A percentile compares a stretch with the other conserved stretches of the same genome.
Conservation (phyloP, 1,284 basidiomycete species). For the Sanghuangporus sanghuang region DNA sequence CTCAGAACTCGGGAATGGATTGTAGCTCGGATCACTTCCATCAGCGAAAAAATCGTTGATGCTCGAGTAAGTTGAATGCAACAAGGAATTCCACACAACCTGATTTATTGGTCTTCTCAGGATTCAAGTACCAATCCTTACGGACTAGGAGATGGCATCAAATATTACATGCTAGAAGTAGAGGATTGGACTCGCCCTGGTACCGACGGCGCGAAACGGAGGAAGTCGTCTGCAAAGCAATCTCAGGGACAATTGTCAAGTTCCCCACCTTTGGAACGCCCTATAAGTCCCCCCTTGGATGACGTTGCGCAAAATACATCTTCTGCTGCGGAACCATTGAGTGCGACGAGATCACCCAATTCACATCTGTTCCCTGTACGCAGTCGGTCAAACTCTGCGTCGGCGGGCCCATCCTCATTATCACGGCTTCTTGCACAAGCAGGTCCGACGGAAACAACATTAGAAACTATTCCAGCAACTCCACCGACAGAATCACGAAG, state of each 20-base stretch:
- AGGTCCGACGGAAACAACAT: background rate
- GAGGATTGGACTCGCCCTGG: slow-evolving; percentile 85
- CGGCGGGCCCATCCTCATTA: slow-evolving; percentile 18
- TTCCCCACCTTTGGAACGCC: slow-evolving; percentile 17
- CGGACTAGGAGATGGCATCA: slow-evolving; percentile 83
- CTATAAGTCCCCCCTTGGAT: slow-evolving; percentile 16
- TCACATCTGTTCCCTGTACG: slow-evolving; percentile 19
- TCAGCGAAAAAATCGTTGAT: slow-evolving; percentile 81
- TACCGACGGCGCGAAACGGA: slow-evolving; percentile 48
- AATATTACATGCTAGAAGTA: slow-evolving; percentile 90
- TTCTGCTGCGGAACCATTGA: slow-evolving; percentile 17
- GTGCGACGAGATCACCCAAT: slow-evolving; percentile 17
- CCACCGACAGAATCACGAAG: slow-evolving; percentile 7
- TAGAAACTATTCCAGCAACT: slow-evolving; percentile 17
- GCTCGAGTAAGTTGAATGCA: slow-evolving; percentile 49
- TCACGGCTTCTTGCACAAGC: slow-evolving; percentile 17
- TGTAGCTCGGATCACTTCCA: slow-evolving; percentile 86
- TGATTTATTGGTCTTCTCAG: slow-evolving; percentile 31
- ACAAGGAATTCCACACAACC: background rate
- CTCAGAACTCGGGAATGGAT: slow-evolving; percentile 89
- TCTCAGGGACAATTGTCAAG: slow-evolving; percentile 16
- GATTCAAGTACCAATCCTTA: slow-evolving; percentile 71
- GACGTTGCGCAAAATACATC: slow-evolving; percentile 5
- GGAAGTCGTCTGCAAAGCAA: slow-evolving; percentile 41
- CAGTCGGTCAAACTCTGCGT: slow-evolving; percentile 17